Percentiles rank a stretch among this genome's conserved stretches.
Evolutionary conservation across 164 flowering plant genomes (phyloP).

Genomic region (Chimonanthus salicifolius): DNA sequence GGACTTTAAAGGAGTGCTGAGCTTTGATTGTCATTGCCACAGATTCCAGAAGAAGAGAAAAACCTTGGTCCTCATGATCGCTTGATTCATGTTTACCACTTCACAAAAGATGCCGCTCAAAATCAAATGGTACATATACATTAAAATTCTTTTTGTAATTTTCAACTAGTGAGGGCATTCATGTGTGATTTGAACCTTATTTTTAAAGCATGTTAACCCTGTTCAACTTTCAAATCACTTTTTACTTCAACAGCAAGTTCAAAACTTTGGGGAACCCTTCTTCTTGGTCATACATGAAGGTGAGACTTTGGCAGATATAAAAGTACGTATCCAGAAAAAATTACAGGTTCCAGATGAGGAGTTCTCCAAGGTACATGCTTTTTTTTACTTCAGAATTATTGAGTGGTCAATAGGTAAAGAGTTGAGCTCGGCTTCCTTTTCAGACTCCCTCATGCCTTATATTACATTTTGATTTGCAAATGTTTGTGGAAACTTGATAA

Average conservation of each 20-base stretch:
- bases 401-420: too few species aligned
- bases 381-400: not conserved
- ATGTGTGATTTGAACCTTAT: not conserved
- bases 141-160: not conserved
- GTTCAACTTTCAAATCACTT: not conserved
- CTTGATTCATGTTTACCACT: slow-evolving; percentile 9
- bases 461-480: too few species aligned
- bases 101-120: slow-evolving; percentile 3
- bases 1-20: not conserved
- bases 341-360: slow-evolving; percentile 92
- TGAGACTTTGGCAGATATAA: slow-evolving; percentile 87
- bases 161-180: not conserved
- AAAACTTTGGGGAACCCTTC: slow-evolving; percentile 97
- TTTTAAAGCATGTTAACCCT: not conserved
- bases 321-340: slow-evolving; percentile 79
- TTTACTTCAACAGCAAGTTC: slow-evolving; percentile 62
- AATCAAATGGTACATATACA: not conserved
- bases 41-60: slow-evolving; percentile 15
- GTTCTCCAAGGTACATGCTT: slow-evolving; percentile 55
- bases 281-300: slow-evolving; percentile 90
- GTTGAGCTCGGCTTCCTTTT: too few species aligned
- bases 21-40: not conserved
- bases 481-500: too few species aligned
- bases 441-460: too few species aligned
- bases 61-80: slow-evolving; percentile 1